A percentile compares a stretch with the other conserved stretches of the same genome.
Conservation (phyloP, 129 eudicot genomes). For the Apium graveolens region DNA sequence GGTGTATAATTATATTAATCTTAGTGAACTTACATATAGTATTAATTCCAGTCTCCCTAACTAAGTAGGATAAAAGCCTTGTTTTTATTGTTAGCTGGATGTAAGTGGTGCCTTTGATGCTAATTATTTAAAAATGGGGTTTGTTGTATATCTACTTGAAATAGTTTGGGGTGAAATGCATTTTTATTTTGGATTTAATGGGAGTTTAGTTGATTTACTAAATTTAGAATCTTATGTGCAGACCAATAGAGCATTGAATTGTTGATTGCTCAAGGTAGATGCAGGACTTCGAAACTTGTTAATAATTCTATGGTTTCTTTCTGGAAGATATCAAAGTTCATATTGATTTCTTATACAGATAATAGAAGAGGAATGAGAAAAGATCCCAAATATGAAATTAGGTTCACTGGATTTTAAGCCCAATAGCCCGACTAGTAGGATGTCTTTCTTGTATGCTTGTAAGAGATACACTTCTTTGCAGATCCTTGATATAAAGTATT, state of each 20-base stretch:
- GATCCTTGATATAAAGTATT: not conserved
- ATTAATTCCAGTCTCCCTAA: not conserved
- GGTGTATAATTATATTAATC: not conserved
- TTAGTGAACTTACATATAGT: not conserved
- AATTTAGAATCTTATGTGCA: slow-evolving; percentile 59
- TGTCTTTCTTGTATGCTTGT: not conserved
- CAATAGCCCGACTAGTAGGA: not conserved
- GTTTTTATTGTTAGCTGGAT: not conserved
- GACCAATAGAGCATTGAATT: slow-evolving; percentile 49
- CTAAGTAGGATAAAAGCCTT: not conserved
- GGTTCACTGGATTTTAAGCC: not conserved
- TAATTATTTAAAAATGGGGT: not conserved
- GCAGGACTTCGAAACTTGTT: not conserved
- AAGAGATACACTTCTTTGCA: not conserved
- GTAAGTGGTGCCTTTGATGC: not conserved
- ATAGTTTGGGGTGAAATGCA: not conserved
- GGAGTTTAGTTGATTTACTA: slow-evolving; percentile 30
- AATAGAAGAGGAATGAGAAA: not conserved
- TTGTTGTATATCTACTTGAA: not conserved
- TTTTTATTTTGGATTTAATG: slow-evolving; percentile 17
- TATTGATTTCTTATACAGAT: too few species aligned
- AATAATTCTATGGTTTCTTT: not conserved
- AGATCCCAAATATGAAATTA: not conserved
- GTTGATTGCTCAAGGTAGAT: not conserved
- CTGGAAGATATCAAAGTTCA: not conserved